Evolutionary conservation across 1,139 yeast genomes (phyloP).

Genomic region (Hansenula lynferdii): DNA sequence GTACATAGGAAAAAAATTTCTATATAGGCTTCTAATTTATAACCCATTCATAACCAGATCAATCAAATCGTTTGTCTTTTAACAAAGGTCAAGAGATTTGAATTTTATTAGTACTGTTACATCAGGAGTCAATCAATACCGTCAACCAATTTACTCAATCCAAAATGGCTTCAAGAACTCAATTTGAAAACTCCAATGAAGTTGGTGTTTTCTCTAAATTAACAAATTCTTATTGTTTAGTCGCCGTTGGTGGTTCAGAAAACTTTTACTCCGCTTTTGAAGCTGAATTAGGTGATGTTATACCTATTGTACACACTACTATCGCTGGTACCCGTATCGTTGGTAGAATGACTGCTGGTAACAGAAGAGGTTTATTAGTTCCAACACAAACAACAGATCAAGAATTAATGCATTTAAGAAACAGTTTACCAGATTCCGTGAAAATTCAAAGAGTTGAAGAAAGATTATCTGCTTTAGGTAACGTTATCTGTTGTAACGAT

Average conservation of each 20-base stretch:
- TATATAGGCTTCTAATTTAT: too few species aligned
- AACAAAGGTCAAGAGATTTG: too few species aligned
- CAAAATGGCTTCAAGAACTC: constrained; percentile 54
- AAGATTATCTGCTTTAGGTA: constrained; percentile 93
- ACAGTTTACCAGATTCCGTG: constrained; percentile 93
- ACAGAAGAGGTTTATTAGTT: constrained; percentile 93
- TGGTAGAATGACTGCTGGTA: constrained; percentile 99
- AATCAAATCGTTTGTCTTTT: too few species aligned
- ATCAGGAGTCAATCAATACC: constrained; percentile 17
- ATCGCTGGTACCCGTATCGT: constrained; percentile 98
- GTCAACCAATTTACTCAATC: too few species aligned
- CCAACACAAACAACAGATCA: constrained; percentile 99
- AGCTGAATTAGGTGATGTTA: constrained; percentile 93
- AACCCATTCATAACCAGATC: too few species aligned
- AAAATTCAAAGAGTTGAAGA: constrained; percentile 98
- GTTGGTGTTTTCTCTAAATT: constrained; percentile 97
- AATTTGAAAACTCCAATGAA: constrained; percentile 96
- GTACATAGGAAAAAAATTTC: too few species aligned
- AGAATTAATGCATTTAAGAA: constrained; percentile 95
- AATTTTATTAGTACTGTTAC: not conserved
- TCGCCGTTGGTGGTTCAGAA: constrained; percentile 97
- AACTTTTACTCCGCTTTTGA: constrained; percentile 97
- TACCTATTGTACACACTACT: constrained; percentile 95
- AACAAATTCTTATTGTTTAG: constrained; percentile 94
- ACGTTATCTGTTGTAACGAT: constrained; percentile 97